phyloP scores from a whole-genome alignment of 78 protist species.

The Planoprotostelium fungivorum region DNA sequence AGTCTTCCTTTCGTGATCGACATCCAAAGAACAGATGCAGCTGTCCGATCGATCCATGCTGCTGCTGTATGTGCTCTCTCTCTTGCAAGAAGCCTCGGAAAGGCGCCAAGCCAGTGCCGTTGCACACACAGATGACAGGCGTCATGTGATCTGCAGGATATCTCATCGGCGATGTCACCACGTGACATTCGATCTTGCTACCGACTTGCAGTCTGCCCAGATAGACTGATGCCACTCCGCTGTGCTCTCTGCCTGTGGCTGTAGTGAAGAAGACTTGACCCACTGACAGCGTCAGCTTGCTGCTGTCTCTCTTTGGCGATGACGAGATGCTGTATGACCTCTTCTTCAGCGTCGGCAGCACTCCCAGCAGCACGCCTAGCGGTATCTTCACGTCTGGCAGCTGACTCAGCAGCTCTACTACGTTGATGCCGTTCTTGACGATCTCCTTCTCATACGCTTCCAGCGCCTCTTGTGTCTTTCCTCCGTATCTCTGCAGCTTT shows the following conservation, averaged over 20 bases:
- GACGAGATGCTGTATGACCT: not conserved
- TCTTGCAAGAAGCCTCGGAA: constrained; percentile 84
- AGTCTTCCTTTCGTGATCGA: constrained; percentile 72
- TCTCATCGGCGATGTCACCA: not conserved
- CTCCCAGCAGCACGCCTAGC: too few species aligned
- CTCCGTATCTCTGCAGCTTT: too few species aligned
- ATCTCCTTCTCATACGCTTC: too few species aligned
- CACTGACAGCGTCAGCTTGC: not conserved
- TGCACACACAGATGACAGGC: constrained; percentile 89
- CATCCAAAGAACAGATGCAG: constrained; percentile 85
- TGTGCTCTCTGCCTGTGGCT: not conserved
- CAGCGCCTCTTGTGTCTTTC: too few species aligned
- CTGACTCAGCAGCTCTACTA: too few species aligned
- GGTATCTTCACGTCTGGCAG: too few species aligned
- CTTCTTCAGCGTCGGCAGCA: too few species aligned
- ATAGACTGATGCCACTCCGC: not conserved
- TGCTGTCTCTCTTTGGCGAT: not conserved
- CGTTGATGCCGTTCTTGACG: too few species aligned
- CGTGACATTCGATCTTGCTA: not conserved
- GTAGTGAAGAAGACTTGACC: not conserved
- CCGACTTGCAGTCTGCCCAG: not conserved
- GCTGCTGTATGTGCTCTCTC: not conserved
- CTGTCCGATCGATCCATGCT: not conserved
- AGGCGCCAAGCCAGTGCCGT: constrained; percentile 98
- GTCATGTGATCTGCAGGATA: not conserved